Evolutionary conservation across 257 asterid species (phyloP), one percentile per base, ranked within the genome.

Genomic region (Lycium barbarum): DNA sequence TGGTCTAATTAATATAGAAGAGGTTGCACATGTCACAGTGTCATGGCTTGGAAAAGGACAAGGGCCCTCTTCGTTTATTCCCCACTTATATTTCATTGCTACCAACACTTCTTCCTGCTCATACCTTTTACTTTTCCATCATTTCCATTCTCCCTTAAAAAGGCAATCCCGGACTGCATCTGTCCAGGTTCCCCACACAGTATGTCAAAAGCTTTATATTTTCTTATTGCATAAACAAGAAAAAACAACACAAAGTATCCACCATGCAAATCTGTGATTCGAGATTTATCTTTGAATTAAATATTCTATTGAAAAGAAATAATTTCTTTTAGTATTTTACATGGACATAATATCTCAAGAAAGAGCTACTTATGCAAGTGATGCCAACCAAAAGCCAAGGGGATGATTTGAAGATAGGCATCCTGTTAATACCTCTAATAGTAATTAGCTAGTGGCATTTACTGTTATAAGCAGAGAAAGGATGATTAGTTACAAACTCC

Each of bases 91-190:
- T 87, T 94, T 90, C 92, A 88, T 87, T 54, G 83, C 92, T 81
- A 89, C 88, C 91, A 90, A 66, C 91, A 89, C 61, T 22, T 33
- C 83, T 47, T 88, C 93, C 91, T 85, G 90, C 96, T 93, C 94
- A 91, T 82, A 93, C 93, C 96, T 93, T 93, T 93, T 93, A 93
- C 95, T 87, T 85, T 38, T 83, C 88, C 95, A 91, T 93, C 98
- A 93, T 91, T 82, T 92, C 95, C 96, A 90, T 83, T 45, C 80
- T 49, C 49, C 79, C 14, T 66, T 81, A 40, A 26, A 81, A 62
- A 62, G 63, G 47, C 45, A 26, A 76, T 51, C 14, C 7, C 51
- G 15, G 38, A 20, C 8, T 76, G 82, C 82, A 76, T 33, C 14
- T 26, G 26, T 26, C 26, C 63, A 51, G 47, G 82, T 76, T 49